Evolutionary conservation across 805 yeast species (phyloP), one percentile per base, ranked within the genome.

Genomic region (Ogataea dorogensis): DNA sequence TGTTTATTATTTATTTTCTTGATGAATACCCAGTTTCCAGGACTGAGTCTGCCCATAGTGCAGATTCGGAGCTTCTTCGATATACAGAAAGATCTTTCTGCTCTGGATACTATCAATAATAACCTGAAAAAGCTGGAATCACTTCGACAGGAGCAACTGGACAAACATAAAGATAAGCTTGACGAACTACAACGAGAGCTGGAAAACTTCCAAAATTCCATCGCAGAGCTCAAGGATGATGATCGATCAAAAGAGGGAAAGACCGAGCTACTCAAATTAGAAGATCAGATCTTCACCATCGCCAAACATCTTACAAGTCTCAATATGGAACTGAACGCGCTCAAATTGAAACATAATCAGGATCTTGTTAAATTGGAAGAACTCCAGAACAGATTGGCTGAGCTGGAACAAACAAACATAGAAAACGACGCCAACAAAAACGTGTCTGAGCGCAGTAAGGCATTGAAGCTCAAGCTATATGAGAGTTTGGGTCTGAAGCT

Each of bases 401-500:
- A 37, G 17, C 32, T 55, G 10, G 46, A 51, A 37, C 38, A 40
- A 10, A 35, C 46, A 9, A 41, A 37, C 30, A 40, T 28, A 18
- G 35, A 24, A 16, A 22, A 29, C 7, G 36, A 33, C 19, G 40
- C 45, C 12, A 52, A 50, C 14, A 41, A 43, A 26, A 56, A 55
- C 40, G 38, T 34, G 10, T 53, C 57, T 29, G 61, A 63, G 35
- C 58, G 56, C 30, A 71, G 74, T 15, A 64, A 67, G 26, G 61
- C 67, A 21, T 53, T 83, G 48, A 79, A 78, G 48, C 56, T 82
- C 33, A 75, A 76, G 49, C 61, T 84, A 13, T 82, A 68, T 55
- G 73, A 77, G 45, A 74, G 74, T 28, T 51, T 81, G 41, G 91
- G 88, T 1, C 54, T 83, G 5, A 65, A 30, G 53, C 76, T 17